Conservation (phyloP, 176 grass and related monocot species). For the Chrysopogon serrulatus region DNA sequence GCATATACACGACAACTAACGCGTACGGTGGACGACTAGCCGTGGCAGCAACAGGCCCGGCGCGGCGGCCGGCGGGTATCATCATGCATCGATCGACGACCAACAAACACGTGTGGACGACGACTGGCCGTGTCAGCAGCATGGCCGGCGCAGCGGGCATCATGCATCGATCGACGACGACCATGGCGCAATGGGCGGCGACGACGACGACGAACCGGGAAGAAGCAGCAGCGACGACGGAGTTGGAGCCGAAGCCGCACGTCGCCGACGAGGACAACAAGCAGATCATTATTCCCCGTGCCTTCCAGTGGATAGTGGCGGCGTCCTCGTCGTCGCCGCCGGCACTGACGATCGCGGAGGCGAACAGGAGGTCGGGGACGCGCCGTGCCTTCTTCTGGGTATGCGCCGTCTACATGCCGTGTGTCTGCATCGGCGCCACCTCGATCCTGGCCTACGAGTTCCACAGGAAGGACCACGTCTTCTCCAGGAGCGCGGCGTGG, state of each 20-base stretch:
- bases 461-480: neutral
- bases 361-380: neutral
- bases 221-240: neutral
- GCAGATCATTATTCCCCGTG: neutral
- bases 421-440: neutral
- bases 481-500: too few relatives aligned
- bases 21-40: too few relatives aligned
- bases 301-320: neutral
- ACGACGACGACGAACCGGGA: neutral
- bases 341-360: neutral
- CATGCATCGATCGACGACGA: too few relatives aligned
- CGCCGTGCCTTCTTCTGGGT: neutral
- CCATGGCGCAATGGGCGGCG: too few relatives aligned
- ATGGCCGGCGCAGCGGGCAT: too few relatives aligned
- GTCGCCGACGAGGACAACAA: neutral
- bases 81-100: too few relatives aligned
- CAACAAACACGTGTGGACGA: too few relatives aligned
- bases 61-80: too few relatives aligned
- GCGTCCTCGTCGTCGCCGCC: neutral
- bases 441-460: neutral
- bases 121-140: too few relatives aligned
- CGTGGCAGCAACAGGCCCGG: too few relatives aligned
- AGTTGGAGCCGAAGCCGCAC: neutral
- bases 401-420: neutral
- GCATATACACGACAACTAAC: too few relatives aligned